Base-by-base conservation (phyloP, 495 filamentous ascomycete species). In the Hypoxylon rickii region DNA sequence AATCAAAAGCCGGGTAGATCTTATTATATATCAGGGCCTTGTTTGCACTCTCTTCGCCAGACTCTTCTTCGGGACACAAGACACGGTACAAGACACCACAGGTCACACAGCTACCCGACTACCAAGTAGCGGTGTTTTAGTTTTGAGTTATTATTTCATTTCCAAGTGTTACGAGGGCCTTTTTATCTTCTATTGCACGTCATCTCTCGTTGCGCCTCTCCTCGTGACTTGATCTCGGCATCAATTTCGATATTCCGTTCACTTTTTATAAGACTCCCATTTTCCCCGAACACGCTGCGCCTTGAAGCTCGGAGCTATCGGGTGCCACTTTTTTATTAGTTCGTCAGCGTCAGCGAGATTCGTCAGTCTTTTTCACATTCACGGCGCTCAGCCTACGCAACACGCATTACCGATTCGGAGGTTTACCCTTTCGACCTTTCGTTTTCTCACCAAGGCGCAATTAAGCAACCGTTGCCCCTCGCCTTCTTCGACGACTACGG, bases 1-100 rank as follows among this genome's bases (percentile, higher is more conserved):
- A 62, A 56, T 62, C 49, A 56, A 49, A 55, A 26, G 31, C 37
- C 48, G 58, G 42, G 58, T 62, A 62, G 58, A 62, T 62, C 59
- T 49, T 57, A 49, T 63, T 63, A 63, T 63, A 63, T 56, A 62
- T 62, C 51, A 62, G 51, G 58, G 4, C 36, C 38, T 44, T 21
- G 36, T 41, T 51, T 52, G 52, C 52, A 45, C 45, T 13, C 32
- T 38, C n/a, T 18, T 31, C 43, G 7, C 46, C 29, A 48, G 7
- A 21, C 43, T 42, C 37, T 38, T 38, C 43, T 31, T 19, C 21
- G 52, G 33, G 42, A 63, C 33, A 63, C 59, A 53, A 57, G 47
- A 63, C 59, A 62, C 3, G 46, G 45, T 42, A 55, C 51, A 51
- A 40, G 31, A 48, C 58, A 52, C 55, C 47, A 56, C 47, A 39